Evolutionary conservation across 345 rosid species (phyloP).

Genomic region (Hibiscus mutabilis): DNA sequence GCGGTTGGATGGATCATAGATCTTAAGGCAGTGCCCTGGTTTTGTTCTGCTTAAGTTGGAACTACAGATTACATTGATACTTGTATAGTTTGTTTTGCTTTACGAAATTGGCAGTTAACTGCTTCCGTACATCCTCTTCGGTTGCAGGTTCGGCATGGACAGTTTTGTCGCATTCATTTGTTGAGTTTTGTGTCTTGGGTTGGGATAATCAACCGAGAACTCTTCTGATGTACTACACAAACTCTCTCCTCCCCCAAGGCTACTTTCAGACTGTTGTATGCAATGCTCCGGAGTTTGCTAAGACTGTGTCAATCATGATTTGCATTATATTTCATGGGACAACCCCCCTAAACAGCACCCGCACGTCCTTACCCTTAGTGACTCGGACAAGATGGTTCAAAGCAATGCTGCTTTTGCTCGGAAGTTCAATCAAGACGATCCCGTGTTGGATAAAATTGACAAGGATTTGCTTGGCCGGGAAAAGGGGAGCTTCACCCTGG

Average conservation of each 20-base stretch:
- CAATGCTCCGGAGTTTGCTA: not conserved
- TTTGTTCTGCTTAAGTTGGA: not conserved
- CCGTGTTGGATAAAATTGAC: not conserved
- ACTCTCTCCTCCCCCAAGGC: not conserved
- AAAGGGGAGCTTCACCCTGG: not conserved
- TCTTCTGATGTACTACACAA: not conserved
- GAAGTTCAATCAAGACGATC: not conserved
- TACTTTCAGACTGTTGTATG: not conserved
- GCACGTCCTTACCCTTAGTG: not conserved
- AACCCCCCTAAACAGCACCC: not conserved
- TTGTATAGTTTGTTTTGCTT: not conserved
- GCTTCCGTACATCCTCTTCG: not conserved
- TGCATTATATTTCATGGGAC: constrained; percentile 1
- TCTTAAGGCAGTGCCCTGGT: not conserved
- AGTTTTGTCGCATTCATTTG: not conserved
- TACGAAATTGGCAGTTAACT: not conserved
- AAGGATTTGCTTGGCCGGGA: not conserved
- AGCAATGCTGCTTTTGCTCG: not conserved
- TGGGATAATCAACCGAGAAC: not conserved
- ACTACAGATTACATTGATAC: not conserved
- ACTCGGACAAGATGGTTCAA: not conserved
- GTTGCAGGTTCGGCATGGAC: not conserved
- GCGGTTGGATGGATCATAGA: not conserved
- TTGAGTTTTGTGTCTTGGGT: not conserved
- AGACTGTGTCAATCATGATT: not conserved